A percentile compares a stretch with the other conserved stretches of the same genome.
Evolutionary conservation across 371 early-diverging fungal genomes (phyloP).

Genomic region (Gilbertella persicaria): DNA sequence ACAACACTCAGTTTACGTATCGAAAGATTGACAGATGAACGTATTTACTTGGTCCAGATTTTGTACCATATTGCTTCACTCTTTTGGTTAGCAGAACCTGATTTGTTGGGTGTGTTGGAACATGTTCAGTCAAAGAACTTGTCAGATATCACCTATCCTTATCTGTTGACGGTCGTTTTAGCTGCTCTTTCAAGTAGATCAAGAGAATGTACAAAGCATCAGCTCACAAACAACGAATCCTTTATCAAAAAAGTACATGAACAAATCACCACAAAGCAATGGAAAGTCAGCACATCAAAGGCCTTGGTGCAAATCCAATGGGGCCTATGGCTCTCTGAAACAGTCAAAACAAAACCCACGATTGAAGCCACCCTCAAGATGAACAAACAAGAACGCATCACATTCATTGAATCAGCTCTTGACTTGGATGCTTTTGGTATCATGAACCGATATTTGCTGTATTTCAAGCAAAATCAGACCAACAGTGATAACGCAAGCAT

Average conservation of each 20-base stretch:
- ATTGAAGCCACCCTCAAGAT: constrained; percentile 34
- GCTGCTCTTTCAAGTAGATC: constrained; percentile 10
- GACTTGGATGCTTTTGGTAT: constrained; percentile 59
- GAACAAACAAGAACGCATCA: constrained; percentile 59
- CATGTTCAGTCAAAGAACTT: constrained; percentile 11
- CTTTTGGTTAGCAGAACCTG: constrained; percentile 20
- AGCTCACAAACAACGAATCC: not conserved
- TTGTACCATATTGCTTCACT: constrained; percentile 23
- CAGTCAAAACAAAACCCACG: not conserved
- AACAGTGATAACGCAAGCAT: not conserved
- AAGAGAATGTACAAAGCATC: not conserved
- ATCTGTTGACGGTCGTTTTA: constrained; percentile 17
- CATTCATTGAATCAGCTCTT: constrained; percentile 57
- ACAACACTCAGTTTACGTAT: constrained; percentile 9
- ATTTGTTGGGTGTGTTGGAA: constrained; percentile 11
- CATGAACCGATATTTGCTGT: constrained; percentile 28
- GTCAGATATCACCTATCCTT: constrained; percentile 15
- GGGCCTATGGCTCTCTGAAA: not conserved
- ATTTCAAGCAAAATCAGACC: constrained; percentile 24
- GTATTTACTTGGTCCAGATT: constrained; percentile 20
- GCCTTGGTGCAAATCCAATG: constrained; percentile 14
- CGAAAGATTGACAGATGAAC: constrained; percentile 18
- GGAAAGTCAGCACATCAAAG: constrained; percentile 18
- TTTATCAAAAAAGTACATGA: constrained; percentile 18
- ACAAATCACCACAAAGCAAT: constrained; percentile 8